Evolutionary conservation across 371 early-diverging fungal genomes (phyloP), one percentile per base, ranked within the genome.

Genomic region (Quaeritorhiza haematococci): DNA sequence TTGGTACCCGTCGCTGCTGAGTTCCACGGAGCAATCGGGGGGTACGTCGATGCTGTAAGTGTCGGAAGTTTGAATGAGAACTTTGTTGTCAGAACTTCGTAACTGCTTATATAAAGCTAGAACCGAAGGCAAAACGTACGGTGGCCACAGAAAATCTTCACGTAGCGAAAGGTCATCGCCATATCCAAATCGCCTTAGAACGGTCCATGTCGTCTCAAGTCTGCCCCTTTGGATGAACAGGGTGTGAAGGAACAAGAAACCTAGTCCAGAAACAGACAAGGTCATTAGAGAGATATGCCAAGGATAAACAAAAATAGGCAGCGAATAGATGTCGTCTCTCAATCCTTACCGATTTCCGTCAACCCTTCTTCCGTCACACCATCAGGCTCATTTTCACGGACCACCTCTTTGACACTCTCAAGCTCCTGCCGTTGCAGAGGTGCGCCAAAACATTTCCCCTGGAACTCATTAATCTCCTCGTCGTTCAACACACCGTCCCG

Each of bases 181-280:
- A 64, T 98, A 96, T 19, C 96, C 96, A 76, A 94, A 98, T 60
- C 86, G 87, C 30, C 96, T 75, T 35, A 98, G 69, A 2, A 98
- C 95, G 23, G 92, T 90, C 98, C 98, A 98, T 8, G 95, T 94
- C 1, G 98, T 98, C 59, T 98, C 98, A 7, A 94, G 77, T 23
- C 96, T 82, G 3, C 98, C 98, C 10, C 92, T 78, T 76, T 96
- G 94, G 49, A 98, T 93, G 69, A 96, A 98, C 24, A 94, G 80
- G 33, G 87, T 86, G 66, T 96, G 94, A 44, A 98, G 74, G 63
- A 87, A 93, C 35, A 94, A 71, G 63, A 98, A 98, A 3, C 98
- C 93, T 68, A n/a, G 66, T 55, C 28, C 44, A 27, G 27, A 6
- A 47, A 15, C 24, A 19, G 19, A 55, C n/a, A 2, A 45, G 21